Base-by-base conservation (phyloP, 257 asterid genomes). In the Capsicum chinense region DNA sequence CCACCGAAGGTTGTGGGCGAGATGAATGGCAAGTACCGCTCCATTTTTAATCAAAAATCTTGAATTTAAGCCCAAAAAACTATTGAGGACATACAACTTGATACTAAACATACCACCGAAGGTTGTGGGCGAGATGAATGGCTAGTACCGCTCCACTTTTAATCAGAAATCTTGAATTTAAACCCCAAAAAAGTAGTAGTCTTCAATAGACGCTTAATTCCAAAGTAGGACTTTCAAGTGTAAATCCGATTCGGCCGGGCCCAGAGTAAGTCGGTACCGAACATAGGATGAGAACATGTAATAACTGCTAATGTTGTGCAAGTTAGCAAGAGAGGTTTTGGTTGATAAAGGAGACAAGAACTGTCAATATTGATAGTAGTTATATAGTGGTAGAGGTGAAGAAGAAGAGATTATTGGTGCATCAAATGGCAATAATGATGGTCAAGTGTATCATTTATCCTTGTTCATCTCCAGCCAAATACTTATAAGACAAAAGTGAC, bases 341-440 rank as follows among this genome's bases (percentile, higher is more conserved):
- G 26, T 39, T 15, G 54, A 68, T 1, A 0, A 68, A 69, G 3
- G 78, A 74, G 21, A 50, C 81, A 14, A 52, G 15, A 76, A 54
- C 52, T 76, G 48, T 76, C 5, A 26, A 26, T 26, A 26, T 26
- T 26, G 33, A 26, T 39, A 52, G 26, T 26, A 76, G 15, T 52
- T 52, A 26, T 26, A 76, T 56, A 76, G 1, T 52, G 58, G 5
- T 5, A 78, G 64, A 78, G 15, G 6, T 11, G 6, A 50, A 33
- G 16, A 73, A 52, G 58, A 74, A 6, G 42, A 21, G 44, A 42
- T 76, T 76, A 78, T 78, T 78, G 82, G 50, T 52, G 82, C 82
- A 54, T 54, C 48, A 13, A 13, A 54, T 54, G 64, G 16, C 8
- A 26, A 76, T 2, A 76, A 26, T 54, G 44, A 54, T 76, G 81